A percentile compares a stretch with the other conserved stretches of the same genome.
These are phyloP conservation scores for Mucor saturninus DNA, from an alignment of 371 early-diverging fungal species.

Conservation along the genomic window DNA sequence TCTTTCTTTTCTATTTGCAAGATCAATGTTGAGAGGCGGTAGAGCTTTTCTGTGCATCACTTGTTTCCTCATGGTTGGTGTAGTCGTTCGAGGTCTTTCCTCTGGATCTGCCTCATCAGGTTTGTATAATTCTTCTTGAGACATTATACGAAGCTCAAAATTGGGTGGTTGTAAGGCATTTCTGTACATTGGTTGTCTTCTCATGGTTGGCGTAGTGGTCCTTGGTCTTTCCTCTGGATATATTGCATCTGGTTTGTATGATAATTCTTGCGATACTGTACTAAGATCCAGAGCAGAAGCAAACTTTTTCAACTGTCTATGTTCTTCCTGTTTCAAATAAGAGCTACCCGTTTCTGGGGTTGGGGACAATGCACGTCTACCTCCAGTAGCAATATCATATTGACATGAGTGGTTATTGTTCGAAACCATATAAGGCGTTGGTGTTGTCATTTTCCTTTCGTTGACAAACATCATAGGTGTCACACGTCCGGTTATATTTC, in stretches of 20 bases:
- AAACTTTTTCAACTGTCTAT: slow-evolving; percentile 18
- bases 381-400: not conserved
- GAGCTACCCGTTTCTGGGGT: not conserved
- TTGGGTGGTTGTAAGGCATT: slow-evolving; percentile 23
- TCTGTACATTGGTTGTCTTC: slow-evolving; percentile 8
- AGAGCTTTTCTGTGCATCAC: slow-evolving; percentile 6
- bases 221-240: slow-evolving; percentile 25
- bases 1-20: slow-evolving; percentile 28
- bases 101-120: slow-evolving; percentile 4
- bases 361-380: slow-evolving; percentile 5
- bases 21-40: slow-evolving; percentile 26
- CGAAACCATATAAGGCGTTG: not conserved
- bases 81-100: slow-evolving; percentile 31
- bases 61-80: slow-evolving; percentile 26
- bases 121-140: slow-evolving; percentile 13
- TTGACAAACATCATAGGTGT: slow-evolving; percentile 6
- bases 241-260: not conserved
- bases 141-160: slow-evolving; percentile 26
- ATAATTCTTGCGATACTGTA: slow-evolving; percentile 15
- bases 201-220: slow-evolving; percentile 31
- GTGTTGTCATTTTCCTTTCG: not conserved
- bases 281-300: slow-evolving; percentile 39
- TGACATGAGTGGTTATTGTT: not conserved
- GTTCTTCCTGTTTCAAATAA: not conserved
- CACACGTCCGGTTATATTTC: not conserved